phyloP scores from a whole-genome alignment of 768 basidiomycete genomes.

The Suillus decipiens region DNA sequence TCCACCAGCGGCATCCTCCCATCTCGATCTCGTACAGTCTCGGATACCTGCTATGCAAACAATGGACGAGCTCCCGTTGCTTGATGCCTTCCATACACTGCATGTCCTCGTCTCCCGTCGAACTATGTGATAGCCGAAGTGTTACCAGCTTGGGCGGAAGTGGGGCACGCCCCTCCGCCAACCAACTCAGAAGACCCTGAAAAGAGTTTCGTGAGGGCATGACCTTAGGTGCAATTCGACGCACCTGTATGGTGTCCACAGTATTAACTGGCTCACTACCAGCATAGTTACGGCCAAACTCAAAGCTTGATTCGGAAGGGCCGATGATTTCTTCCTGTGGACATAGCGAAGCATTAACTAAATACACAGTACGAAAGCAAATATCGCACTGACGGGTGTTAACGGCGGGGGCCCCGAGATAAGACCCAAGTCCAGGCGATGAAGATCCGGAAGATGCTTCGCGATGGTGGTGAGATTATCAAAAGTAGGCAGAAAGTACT shows the following conservation, averaged over 20 bases:
- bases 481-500: slow-evolving; percentile 1
- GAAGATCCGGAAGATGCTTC: background rate
- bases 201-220: background rate
- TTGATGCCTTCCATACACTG: background rate
- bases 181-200: background rate
- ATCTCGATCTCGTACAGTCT: background rate
- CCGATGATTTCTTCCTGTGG: background rate
- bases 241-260: background rate
- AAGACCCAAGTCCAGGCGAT: background rate
- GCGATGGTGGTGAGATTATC: background rate
- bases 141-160: slow-evolving; percentile 1
- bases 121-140: slow-evolving; percentile 2
- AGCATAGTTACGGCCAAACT: too few relatives aligned
- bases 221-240: background rate
- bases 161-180: background rate
- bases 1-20: slow-evolving; percentile 5
- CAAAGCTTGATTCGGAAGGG: background rate
- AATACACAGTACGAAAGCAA: background rate
- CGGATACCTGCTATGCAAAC: background rate
- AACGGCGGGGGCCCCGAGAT: background rate
- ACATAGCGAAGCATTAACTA: background rate
- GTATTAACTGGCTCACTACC: background rate
- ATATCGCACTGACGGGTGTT: background rate
- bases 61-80: background rate
- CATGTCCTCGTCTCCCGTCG: background rate